Evolutionary conservation across 805 yeast species (phyloP).

Genomic region (Komagataella mondaviorum): DNA sequence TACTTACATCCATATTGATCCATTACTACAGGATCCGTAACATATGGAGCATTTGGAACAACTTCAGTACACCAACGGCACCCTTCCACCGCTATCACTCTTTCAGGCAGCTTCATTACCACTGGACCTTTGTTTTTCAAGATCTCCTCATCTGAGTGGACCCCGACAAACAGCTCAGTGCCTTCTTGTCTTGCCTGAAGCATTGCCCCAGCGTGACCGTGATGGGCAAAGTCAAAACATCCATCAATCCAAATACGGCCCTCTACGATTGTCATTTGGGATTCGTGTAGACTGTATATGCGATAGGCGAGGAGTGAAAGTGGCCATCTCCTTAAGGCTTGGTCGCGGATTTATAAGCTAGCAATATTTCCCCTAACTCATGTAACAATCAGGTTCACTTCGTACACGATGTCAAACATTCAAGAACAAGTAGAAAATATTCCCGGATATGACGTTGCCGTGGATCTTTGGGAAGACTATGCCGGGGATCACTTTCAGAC

Average conservation of each 20-base stretch:
- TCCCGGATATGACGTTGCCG: slow-evolving; percentile 44
- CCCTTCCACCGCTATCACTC: slow-evolving; percentile 75
- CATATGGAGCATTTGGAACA: slow-evolving; percentile 80
- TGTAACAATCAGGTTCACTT: not conserved
- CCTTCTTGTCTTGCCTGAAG: slow-evolving; percentile 84
- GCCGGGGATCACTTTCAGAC: slow-evolving; percentile 55
- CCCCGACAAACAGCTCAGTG: slow-evolving; percentile 66
- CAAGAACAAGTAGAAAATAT: slow-evolving; percentile 25
- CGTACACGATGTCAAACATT: not conserved
- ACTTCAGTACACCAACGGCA: slow-evolving; percentile 79
- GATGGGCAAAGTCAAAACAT: slow-evolving; percentile 96
- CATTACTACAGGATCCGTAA: slow-evolving; percentile 75
- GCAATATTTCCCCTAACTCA: not conserved
- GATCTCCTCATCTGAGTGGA: slow-evolving; percentile 87
- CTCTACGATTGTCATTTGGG: slow-evolving; percentile 6
- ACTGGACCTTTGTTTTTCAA: slow-evolving; percentile 79
- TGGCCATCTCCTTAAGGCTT: not conserved
- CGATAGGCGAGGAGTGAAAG: not conserved
- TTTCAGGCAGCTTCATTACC: slow-evolving; percentile 75
- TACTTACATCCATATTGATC: slow-evolving; percentile 62
- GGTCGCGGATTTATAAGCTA: not conserved
- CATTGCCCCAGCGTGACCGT: slow-evolving; percentile 95
- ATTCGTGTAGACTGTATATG: not conserved
- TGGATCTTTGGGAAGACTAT: slow-evolving; percentile 49
- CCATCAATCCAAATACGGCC: slow-evolving; percentile 89